Base-by-base conservation (phyloP, 2,329 filamentous ascomycete species). In the Neonectria magnoliae region DNA sequence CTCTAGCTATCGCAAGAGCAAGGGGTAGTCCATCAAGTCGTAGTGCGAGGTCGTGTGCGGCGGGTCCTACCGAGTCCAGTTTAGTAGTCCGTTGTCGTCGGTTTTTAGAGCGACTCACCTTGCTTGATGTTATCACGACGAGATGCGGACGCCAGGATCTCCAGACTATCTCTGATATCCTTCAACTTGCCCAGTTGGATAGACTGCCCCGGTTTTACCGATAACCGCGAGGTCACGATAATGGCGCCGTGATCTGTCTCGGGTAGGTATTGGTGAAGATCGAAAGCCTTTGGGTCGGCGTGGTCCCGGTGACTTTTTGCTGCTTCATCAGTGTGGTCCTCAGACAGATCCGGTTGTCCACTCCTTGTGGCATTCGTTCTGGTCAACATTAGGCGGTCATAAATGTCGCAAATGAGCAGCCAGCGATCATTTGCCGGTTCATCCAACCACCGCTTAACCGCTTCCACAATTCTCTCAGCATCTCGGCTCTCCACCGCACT, bases 1-100 rank as follows among this genome's bases (percentile, higher is more conserved):
- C 75, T 10, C 82, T 81, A 20, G 83, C 82, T 18, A 80, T 79
- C 4, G 81, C 72, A 20, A 85, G 76, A 2, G 83, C 82, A 27
- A 86, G 76, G 18, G 81, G 82, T 41, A 84, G 78, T 9, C 83
- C 80, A 63, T 45, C 42, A 5, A 45, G 42, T 25, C 18, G 42
- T 45, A 45, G 42, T 45, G 42, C 42, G 42, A 45, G 42, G 42
- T 45, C 42, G 42, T 14, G 20, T 2, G 42, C 42, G 20, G 42
- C 42, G 18, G 42, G 9, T 4, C 25, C 42, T 45, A 45, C 42
- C 10, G 18, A 45, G 25, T 45, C 7, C 42, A 45, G 42, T 11
- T 45, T 25, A 45, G 18, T 45, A 45, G 13, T 45, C 18, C 14
- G 10, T 14, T 45, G 25, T 45, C 5, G 18, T 22, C 20, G 42